A percentile compares a stretch with the other conserved stretches of the same genome.
These are phyloP conservation scores for Fraxinus cuspidata DNA, from an alignment of 257 asterid species.

Conservation along the genomic window DNA sequence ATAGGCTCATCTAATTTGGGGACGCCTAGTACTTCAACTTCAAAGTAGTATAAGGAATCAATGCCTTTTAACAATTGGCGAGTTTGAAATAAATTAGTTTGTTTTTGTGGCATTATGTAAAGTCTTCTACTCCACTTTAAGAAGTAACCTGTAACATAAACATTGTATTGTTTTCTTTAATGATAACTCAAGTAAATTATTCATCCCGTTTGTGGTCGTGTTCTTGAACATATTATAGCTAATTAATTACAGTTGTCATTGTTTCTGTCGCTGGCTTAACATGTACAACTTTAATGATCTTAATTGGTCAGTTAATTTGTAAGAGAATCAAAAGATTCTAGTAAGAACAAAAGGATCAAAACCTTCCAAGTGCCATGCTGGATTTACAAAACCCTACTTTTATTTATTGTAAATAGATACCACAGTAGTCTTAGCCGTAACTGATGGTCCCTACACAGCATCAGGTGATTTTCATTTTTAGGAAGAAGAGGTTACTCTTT, in stretches of 20 bases:
- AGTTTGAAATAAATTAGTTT: constrained; percentile 18
- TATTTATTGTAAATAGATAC: no score
- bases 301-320: neutral
- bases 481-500: no score
- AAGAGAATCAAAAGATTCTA: neutral
- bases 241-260: neutral
- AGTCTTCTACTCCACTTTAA: constrained; percentile 16
- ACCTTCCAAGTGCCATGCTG: no score
- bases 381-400: no score
- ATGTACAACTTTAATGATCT: neutral
- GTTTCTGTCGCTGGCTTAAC: neutral
- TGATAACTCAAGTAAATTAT: neutral
- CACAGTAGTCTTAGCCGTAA: no score
- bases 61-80: neutral
- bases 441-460: no score
- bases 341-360: no score
- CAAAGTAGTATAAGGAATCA: constrained; percentile 21
- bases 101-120: constrained; percentile 25
- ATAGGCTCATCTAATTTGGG: constrained; percentile 55
- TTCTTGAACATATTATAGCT: neutral
- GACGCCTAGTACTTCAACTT: constrained; percentile 37
- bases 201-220: neutral
- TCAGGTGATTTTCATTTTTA: no score
- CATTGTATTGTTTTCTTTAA: constrained; percentile 19
- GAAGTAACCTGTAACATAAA: constrained; percentile 33